Evolutionary conservation across 495 filamentous ascomycete species (phyloP).

Genomic region (Neurospora discreta): DNA sequence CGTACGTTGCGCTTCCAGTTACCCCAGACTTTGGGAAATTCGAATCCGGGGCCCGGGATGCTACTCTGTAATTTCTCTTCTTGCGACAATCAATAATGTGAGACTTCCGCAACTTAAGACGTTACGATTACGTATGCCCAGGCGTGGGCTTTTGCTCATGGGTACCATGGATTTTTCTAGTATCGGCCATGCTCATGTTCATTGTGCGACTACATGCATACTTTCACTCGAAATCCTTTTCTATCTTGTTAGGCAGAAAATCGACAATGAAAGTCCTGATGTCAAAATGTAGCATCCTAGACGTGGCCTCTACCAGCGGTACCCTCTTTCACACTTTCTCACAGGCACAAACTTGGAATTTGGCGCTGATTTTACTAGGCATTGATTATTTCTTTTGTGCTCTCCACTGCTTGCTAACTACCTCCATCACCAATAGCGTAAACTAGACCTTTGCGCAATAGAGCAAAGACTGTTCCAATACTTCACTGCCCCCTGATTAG

Average conservation of each 20-base stretch:
- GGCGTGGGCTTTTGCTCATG: background rate
- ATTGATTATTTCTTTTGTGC: background rate
- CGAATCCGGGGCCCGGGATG: background rate
- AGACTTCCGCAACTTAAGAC: background rate
- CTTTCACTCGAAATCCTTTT: no score
- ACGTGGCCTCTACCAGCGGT: background rate
- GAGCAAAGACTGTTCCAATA: background rate
- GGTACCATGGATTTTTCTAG: background rate
- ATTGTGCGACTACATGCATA: background rate
- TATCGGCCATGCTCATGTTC: background rate
- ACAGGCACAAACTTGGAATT: background rate
- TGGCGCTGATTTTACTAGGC: background rate
- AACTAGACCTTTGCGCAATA: background rate
- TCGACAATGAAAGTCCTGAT: background rate
- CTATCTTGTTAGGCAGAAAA: background rate
- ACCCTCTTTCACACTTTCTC: background rate
- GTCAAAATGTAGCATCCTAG: background rate
- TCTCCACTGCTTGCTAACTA: background rate
- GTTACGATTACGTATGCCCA: background rate
- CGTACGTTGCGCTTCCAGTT: background rate
- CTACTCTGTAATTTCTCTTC: slow-evolving; percentile 7
- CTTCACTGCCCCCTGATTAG: slow-evolving; percentile 22
- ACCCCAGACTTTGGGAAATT: background rate
- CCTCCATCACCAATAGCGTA: background rate
- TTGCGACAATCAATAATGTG: background rate